Conservation (phyloP, 106 monocot species). For the Dioscorea zingiberensis region DNA sequence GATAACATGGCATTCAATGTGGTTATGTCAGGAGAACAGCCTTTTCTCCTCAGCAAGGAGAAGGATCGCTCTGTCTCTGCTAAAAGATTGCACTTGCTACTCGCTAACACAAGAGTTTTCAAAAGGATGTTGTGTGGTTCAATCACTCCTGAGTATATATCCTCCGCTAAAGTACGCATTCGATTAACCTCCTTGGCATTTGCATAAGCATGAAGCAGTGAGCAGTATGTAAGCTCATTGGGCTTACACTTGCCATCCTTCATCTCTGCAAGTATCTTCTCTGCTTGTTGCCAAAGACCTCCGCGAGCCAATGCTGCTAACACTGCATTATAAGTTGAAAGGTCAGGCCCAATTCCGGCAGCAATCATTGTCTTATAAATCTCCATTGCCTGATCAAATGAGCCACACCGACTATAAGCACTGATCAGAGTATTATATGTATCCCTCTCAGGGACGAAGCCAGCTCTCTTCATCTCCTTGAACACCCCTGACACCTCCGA, state of each 20-base stretch:
- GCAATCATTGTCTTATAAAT: slow-evolving; percentile 87
- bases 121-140: slow-evolving; percentile 62
- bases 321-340: slow-evolving; percentile 93
- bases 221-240: slow-evolving; percentile 75
- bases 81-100: slow-evolving; percentile 83
- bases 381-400: slow-evolving; percentile 75
- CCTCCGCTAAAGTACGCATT: slow-evolving; percentile 49
- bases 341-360: slow-evolving; percentile 72
- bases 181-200: slow-evolving; percentile 59
- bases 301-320: slow-evolving; percentile 91
- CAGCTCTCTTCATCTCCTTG: slow-evolving; percentile 98
- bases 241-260: slow-evolving; percentile 60
- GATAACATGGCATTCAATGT: slow-evolving; percentile 95
- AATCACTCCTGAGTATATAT: slow-evolving; percentile 61
- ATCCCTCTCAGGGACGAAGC: slow-evolving; percentile 90
- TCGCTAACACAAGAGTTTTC: slow-evolving; percentile 89
- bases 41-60: slow-evolving; percentile 62
- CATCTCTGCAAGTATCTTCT: slow-evolving; percentile 83
- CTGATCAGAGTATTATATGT: slow-evolving; percentile 92
- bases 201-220: slow-evolving; percentile 93
- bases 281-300: slow-evolving; percentile 79
- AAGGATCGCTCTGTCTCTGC: slow-evolving; percentile 67
- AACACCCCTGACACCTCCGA: slow-evolving; percentile 76
- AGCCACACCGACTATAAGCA: slow-evolving; percentile 94
- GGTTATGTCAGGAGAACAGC: slow-evolving; percentile 69